These are phyloP conservation scores for Beta corolliflora DNA, from an alignment of 179 eudicot genomes.

Conservation along the genomic window DNA sequence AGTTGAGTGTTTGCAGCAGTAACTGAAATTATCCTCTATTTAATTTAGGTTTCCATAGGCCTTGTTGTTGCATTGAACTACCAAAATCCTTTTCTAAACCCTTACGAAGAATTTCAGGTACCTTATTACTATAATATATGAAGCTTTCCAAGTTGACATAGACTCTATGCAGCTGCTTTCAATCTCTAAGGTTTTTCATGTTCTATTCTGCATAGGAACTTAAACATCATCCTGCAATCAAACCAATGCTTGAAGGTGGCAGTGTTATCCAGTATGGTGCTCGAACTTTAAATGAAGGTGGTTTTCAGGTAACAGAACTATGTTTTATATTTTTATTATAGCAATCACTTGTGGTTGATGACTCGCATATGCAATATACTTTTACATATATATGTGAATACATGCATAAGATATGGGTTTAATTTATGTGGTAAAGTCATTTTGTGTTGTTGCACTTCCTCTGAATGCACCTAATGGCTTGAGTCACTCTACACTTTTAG, in stretches of 20 bases:
- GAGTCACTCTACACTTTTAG: neutral
- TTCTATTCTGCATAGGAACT: constrained; percentile 52
- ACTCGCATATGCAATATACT: too few species aligned
- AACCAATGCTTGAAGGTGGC: constrained; percentile 86
- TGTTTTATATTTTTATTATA: neutral
- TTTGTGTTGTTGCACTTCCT: too few species aligned
- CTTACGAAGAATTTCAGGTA: constrained; percentile 98
- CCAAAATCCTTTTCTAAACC: constrained; percentile 83
- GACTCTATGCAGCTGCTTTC: neutral
- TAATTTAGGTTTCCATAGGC: constrained; percentile 80
- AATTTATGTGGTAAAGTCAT: too few species aligned
- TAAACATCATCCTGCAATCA: constrained; percentile 86
- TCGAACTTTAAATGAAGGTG: constrained; percentile 96
- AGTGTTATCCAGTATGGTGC: constrained; percentile 95
- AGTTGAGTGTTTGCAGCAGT: neutral
- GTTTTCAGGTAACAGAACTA: constrained; percentile 74
- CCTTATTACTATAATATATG: neutral
- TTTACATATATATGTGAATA: too few species aligned
- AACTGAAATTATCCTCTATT: neutral
- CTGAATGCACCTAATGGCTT: too few species aligned
- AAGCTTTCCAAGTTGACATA: neutral
- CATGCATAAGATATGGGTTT: too few species aligned
- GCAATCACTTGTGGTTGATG: too few species aligned
- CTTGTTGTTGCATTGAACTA: constrained; percentile 89
- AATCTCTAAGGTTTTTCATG: constrained; percentile 13